Conservation (phyloP, 2,329 filamentous ascomycete genomes). For the Calonectria hongkongensis region DNA sequence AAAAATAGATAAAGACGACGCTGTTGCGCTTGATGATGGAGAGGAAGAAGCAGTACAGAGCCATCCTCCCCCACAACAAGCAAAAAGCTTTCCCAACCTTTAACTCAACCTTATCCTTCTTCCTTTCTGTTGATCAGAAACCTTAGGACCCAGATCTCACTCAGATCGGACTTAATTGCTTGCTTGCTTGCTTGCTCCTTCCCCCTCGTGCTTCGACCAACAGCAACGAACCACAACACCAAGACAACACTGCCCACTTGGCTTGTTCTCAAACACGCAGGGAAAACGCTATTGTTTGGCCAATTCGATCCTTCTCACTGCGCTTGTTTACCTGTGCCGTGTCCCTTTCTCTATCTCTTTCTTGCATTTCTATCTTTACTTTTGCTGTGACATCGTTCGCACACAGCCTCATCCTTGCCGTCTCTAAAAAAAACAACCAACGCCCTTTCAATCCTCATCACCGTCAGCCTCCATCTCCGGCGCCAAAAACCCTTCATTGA, state of each 20-base stretch:
- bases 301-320: not conserved
- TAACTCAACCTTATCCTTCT: conserved; percentile 16
- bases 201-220: conserved; percentile 3
- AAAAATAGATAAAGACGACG: conserved; percentile 39
- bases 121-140: conserved; percentile 40
- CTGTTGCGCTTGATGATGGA: conserved; percentile 29
- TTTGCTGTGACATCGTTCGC: not conserved
- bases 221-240: conserved; percentile 18
- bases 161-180: conserved; percentile 13
- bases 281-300: not conserved
- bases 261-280: conserved; percentile 1
- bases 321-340: conserved; percentile 4
- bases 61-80: conserved; percentile 31
- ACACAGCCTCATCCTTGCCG: conserved; percentile 26
- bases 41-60: conserved; percentile 13
- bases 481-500: conserved; percentile 45
- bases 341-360: not conserved
- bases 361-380: not conserved
- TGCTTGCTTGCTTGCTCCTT: not conserved
- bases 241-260: conserved; percentile 7
- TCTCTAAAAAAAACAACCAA: conserved; percentile 27
- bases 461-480: conserved; percentile 47
- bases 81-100: conserved; percentile 26
- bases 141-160: conserved; percentile 13
- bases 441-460: conserved; percentile 28